These are phyloP conservation scores for Penicillium arizonense DNA, from an alignment of 495 filamentous ascomycete species.

Conservation along the genomic window DNA sequence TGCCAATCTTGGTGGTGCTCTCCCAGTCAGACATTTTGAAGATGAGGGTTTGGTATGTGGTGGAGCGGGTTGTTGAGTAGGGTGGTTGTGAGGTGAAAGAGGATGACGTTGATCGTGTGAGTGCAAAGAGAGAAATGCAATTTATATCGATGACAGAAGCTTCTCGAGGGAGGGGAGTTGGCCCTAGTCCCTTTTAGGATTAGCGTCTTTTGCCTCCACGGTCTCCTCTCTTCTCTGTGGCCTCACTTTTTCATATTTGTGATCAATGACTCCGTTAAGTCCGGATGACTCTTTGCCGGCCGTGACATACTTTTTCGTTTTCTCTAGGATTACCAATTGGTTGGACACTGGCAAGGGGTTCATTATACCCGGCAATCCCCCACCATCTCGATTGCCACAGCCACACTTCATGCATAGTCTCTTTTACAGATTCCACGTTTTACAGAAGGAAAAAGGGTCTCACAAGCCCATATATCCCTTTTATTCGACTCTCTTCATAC, in stretches of 20 bases:
- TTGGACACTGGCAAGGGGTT: background rate
- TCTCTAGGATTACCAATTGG: background rate
- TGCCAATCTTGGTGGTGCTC: conserved; percentile 87
- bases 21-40: conserved; percentile 73
- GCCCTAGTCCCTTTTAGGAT: conserved; percentile 27
- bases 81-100: background rate
- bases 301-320: background rate
- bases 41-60: conserved; percentile 1
- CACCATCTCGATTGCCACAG: conserved; percentile 1
- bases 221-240: background rate
- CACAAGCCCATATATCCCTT: too few relatives aligned
- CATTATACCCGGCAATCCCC: background rate
- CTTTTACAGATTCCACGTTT: background rate
- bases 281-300: background rate
- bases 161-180: conserved; percentile 39
- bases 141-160: conserved; percentile 46
- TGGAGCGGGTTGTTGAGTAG: conserved; percentile 6
- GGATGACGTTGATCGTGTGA: conserved; percentile 29
- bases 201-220: conserved; percentile 2
- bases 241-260: background rate
- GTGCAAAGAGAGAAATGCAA: conserved; percentile 32
- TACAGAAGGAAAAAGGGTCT: too few relatives aligned
- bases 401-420: background rate
- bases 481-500: too few relatives aligned
- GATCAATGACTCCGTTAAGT: background rate